Evolutionary conservation across 331 rosid species (phyloP).

Genomic region (Rhamnella rubrinervis): DNA sequence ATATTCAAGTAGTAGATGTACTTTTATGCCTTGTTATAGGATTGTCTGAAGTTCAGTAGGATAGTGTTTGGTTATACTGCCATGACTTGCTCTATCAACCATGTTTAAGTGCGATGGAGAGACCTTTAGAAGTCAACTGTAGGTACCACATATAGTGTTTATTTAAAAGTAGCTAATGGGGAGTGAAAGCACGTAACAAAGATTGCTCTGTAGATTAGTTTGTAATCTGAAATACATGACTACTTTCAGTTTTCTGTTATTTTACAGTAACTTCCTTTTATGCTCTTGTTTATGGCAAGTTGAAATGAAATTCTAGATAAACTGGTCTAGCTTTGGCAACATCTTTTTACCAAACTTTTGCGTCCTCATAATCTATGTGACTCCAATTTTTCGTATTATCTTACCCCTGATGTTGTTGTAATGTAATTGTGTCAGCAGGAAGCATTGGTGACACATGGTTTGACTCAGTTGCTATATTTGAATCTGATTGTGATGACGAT

Average conservation of each 20-base stretch:
- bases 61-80: too few species aligned
- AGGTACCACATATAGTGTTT: too few species aligned
- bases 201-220: too few species aligned
- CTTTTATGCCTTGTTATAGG: too few species aligned
- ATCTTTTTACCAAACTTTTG: constrained; percentile 12
- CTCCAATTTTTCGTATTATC: background rate
- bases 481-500: constrained; percentile 92
- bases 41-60: too few species aligned
- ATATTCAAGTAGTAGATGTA: too few species aligned
- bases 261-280: background rate
- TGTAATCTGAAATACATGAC: background rate
- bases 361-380: constrained; percentile 4
- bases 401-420: constrained; percentile 3
- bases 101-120: too few species aligned
- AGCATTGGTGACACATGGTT: constrained; percentile 75
- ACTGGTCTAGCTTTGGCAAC: background rate
- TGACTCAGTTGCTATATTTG: constrained; percentile 66
- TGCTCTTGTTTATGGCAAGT: background rate
- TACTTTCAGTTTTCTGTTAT: background rate
- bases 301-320: background rate
- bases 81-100: too few species aligned
- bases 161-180: too few species aligned
- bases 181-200: too few species aligned
- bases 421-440: constrained; percentile 34
- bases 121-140: too few species aligned